A percentile compares a stretch with the other conserved stretches of the same genome.
phyloP scores from a whole-genome alignment of 164 flowering plant genomes.

The Vitis rupestris region DNA sequence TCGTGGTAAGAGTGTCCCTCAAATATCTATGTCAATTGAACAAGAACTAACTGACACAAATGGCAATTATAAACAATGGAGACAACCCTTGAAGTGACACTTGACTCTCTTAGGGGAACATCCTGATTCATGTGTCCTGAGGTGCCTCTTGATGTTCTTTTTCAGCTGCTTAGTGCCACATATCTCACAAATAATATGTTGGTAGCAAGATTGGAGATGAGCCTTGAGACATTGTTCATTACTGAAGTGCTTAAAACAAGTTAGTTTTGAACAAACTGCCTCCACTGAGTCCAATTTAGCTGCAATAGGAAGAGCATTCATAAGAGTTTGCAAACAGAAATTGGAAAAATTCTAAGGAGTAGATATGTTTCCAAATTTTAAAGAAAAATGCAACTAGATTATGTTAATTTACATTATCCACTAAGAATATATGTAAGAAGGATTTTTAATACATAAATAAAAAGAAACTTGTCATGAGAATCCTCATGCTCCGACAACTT shows the following conservation, averaged over 20 bases:
- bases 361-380: neutral
- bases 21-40: too few relatives aligned
- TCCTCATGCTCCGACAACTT: constrained; percentile 64
- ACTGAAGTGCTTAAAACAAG: constrained; percentile 65
- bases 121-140: constrained; percentile 42
- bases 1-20: too few relatives aligned
- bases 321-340: neutral
- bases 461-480: constrained; percentile 65
- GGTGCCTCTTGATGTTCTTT: constrained; percentile 77
- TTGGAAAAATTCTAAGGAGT: neutral
- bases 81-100: constrained; percentile 51
- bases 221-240: constrained; percentile 69
- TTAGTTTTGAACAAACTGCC: constrained; percentile 70
- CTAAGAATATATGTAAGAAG: too few relatives aligned
- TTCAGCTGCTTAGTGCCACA: constrained; percentile 76
- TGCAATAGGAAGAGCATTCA: constrained; percentile 24
- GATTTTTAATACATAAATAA: too few relatives aligned
- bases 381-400: neutral
- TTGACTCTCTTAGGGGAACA: constrained; percentile 34
- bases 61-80: neutral
- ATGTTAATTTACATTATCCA: too few relatives aligned
- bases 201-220: constrained; percentile 61
- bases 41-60: too few relatives aligned
- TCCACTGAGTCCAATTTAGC: constrained; percentile 69
- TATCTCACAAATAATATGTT: constrained; percentile 55